phyloP scores from a whole-genome alignment of 1,284 basidiomycete genomes.

The Malassezia obtusa region DNA sequence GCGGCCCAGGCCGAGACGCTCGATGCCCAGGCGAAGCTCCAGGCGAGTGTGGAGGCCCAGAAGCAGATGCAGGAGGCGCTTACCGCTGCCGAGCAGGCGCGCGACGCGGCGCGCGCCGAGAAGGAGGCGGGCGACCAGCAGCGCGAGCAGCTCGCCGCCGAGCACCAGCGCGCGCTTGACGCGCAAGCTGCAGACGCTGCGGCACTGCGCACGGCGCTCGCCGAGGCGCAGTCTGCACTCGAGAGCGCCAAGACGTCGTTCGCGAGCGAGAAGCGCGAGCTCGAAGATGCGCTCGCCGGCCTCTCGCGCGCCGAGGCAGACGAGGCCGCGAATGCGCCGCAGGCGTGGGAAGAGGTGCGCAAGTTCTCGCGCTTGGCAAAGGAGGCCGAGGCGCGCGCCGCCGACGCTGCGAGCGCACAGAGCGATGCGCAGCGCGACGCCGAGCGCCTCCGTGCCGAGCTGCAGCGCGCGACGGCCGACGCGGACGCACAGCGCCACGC shows the following conservation, averaged over 20 bases:
- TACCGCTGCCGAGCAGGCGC: constrained; percentile 59
- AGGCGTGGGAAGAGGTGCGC: constrained; percentile 40
- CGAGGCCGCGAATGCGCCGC: constrained; percentile 55
- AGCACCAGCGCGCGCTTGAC: constrained; percentile 51
- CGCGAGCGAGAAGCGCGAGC: constrained; percentile 55
- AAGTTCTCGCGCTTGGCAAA: constrained; percentile 62
- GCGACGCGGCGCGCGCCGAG: constrained; percentile 59
- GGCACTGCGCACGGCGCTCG: constrained; percentile 54
- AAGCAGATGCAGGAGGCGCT: constrained; percentile 50
- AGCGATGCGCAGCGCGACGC: constrained; percentile 59
- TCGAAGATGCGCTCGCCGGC: constrained; percentile 42
- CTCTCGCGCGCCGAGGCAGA: constrained; percentile 35
- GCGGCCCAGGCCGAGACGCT: constrained; percentile 25
- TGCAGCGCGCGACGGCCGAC: constrained; percentile 24
- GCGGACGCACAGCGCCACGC: constrained; percentile 23
- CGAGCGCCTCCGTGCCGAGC: constrained; percentile 53
- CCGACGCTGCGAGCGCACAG: constrained; percentile 63
- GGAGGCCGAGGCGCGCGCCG: constrained; percentile 65
- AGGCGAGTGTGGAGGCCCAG: constrained; percentile 60
- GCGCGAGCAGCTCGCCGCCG: constrained; percentile 60
- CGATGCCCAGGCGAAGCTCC: constrained; percentile 13
- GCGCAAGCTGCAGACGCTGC: constrained; percentile 56
- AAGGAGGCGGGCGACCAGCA: constrained; percentile 53
- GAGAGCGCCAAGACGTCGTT: constrained; percentile 62
- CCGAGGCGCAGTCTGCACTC: constrained; percentile 51